Evolutionary conservation across 2,329 filamentous ascomycete genomes (phyloP).

Genomic region (Phyllosticta capitalensis): DNA sequence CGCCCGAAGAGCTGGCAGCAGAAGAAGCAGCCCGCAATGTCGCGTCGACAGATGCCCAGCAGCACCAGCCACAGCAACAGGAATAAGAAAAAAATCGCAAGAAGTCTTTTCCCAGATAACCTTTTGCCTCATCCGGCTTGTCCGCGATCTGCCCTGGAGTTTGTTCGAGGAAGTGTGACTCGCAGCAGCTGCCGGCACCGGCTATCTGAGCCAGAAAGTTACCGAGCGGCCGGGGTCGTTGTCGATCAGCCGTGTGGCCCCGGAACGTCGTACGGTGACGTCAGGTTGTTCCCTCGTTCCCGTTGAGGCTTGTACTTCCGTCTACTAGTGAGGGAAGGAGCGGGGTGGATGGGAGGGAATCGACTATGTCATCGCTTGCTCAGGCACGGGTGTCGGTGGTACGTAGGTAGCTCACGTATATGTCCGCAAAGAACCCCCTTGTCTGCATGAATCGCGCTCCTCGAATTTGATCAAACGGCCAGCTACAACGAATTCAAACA

Average conservation of each 20-base stretch:
- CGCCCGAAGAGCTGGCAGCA: slow-evolving; percentile 8
- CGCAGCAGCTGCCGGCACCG: no score
- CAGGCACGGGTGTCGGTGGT: no score
- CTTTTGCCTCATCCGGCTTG: neutral
- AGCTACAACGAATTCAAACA: no score
- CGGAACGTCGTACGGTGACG: neutral
- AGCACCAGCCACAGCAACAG: neutral
- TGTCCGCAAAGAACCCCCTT: no score
- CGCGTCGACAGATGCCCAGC: neutral
- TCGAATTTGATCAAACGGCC: no score
- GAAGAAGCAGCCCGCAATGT: neutral
- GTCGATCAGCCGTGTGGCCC: neutral
- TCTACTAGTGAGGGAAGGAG: no score
- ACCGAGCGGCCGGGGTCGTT: neutral
- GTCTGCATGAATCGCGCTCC: no score
- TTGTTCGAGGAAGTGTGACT: neutral
- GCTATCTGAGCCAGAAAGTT: neutral
- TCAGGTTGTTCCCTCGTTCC: neutral
- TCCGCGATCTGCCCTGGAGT: no score
- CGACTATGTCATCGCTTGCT: no score
- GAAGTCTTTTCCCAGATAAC: neutral
- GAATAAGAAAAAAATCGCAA: neutral
- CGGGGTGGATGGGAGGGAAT: no score
- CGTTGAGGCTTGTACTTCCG: no score
- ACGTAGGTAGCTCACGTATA: no score